phyloP scores from a whole-genome alignment of 2,329 filamentous ascomycete genomes.

The Pseudogymnoascus sp. region DNA sequence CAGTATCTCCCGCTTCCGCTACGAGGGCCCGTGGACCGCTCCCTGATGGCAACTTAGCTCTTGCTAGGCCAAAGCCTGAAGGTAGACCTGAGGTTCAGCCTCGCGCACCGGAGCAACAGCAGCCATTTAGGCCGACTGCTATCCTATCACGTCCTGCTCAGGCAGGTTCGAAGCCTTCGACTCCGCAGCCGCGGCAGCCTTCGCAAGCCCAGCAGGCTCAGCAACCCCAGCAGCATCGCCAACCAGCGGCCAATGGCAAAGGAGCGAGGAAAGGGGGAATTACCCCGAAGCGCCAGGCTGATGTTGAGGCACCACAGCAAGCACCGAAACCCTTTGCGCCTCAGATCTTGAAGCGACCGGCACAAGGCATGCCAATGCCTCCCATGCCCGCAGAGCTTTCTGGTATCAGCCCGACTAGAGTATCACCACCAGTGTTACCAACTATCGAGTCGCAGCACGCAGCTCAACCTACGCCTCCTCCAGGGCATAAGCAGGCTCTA shows the following conservation, averaged over 20 bases:
- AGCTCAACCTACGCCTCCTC: slow-evolving; percentile 30
- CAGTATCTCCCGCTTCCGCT: slow-evolving; percentile 22
- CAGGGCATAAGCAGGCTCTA: slow-evolving; percentile 40
- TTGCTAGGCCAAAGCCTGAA: neutral
- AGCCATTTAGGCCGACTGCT: slow-evolving; percentile 6
- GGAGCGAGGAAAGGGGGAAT: neutral
- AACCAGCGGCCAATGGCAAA: slow-evolving; percentile 4
- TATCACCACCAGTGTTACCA: slow-evolving; percentile 18
- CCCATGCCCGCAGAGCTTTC: slow-evolving; percentile 2
- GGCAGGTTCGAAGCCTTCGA: neutral
- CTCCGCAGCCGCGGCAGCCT: slow-evolving; percentile 3
- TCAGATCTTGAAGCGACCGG: slow-evolving; percentile 44
- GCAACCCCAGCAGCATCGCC: neutral
- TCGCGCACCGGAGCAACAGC: neutral
- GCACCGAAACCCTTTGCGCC: slow-evolving; percentile 42
- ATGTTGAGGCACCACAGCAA: slow-evolving; percentile 28
- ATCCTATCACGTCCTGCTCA: slow-evolving; percentile 5
- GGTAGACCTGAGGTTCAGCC: slow-evolving; percentile 12
- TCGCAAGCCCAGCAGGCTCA: neutral
- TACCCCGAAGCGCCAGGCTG: neutral
- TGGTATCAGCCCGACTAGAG: slow-evolving; percentile 24
- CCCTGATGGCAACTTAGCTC: slow-evolving; percentile 18
- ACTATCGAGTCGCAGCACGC: neutral
- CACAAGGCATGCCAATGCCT: slow-evolving; percentile 29
- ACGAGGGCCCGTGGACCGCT: slow-evolving; percentile 17